Percentiles rank a stretch among this genome's conserved stretches.
Evolutionary conservation across 1,284 basidiomycete genomes (phyloP).

Genomic region (Naganishia sp.): DNA sequence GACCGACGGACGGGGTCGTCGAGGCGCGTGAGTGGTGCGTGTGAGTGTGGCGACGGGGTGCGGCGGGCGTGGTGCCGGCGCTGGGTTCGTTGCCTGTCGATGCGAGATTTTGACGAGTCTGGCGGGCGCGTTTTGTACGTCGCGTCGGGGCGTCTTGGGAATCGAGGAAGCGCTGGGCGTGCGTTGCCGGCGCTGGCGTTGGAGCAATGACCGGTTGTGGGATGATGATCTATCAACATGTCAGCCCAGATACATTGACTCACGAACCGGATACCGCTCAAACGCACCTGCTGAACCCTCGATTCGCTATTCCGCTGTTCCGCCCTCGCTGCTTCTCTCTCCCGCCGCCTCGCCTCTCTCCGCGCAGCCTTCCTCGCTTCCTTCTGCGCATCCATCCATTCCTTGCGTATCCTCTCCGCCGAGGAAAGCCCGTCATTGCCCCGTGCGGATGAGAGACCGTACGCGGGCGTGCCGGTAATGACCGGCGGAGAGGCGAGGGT

Average conservation of each 20-base stretch:
- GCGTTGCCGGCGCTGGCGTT: background rate
- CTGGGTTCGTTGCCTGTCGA: background rate
- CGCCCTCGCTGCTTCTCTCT: background rate
- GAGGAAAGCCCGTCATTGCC: constrained; percentile 12
- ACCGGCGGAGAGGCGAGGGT: constrained; percentile 26
- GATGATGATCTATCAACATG: constrained; percentile 14
- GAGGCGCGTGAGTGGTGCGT: constrained; percentile 7
- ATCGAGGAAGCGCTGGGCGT: constrained; percentile 17
- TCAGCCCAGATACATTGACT: background rate
- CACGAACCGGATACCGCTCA: background rate
- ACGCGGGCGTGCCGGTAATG: constrained; percentile 23
- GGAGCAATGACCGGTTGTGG: constrained; percentile 15
- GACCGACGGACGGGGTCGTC: background rate
- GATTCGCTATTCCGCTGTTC: background rate
- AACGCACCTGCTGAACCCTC: constrained; percentile 16
- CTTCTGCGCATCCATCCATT: constrained; percentile 21
- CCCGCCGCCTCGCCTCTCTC: constrained; percentile 6
- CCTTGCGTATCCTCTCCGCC: constrained; percentile 15
- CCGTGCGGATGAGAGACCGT: constrained; percentile 16
- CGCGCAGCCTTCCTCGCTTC: constrained; percentile 5
- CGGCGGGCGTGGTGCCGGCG: no score
- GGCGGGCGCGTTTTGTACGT: constrained; percentile 8
- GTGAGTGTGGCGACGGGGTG: background rate
- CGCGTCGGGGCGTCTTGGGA: background rate
- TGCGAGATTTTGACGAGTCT: background rate